These are phyloP conservation scores for Mentha longifolia DNA, from an alignment of 257 asterid genomes.

Conservation along the genomic window DNA sequence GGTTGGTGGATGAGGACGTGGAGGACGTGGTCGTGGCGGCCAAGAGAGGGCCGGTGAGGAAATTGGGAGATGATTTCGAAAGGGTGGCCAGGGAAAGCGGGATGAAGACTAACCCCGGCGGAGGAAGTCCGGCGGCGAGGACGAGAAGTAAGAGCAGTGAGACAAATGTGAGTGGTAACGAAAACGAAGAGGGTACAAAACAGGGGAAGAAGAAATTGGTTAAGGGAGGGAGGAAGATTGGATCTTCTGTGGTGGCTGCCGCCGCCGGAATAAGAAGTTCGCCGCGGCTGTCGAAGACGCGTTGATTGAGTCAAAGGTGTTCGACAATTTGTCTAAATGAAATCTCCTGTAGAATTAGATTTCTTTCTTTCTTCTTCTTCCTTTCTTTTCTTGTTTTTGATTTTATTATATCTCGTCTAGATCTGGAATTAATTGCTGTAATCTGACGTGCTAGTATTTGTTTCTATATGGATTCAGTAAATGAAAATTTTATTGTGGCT, in stretches of 20 bases:
- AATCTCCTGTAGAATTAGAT: constrained; percentile 5
- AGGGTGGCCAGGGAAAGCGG: constrained; percentile 65
- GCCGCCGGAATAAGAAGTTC: constrained; percentile 53
- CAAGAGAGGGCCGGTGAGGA: constrained; percentile 65
- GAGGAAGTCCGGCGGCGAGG: constrained; percentile 26
- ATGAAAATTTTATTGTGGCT: neutral
- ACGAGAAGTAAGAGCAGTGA: constrained; percentile 40
- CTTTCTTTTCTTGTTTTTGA: too few relatives aligned
- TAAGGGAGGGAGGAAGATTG: constrained; percentile 37
- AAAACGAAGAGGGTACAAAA: constrained; percentile 24
- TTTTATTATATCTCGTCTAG: neutral
- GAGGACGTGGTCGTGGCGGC: constrained; percentile 40
- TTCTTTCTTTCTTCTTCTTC: too few relatives aligned
- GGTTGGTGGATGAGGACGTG: constrained; percentile 53
- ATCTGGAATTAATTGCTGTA: constrained; percentile 1
- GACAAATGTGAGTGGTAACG: constrained; percentile 14
- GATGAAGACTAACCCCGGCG: constrained; percentile 12
- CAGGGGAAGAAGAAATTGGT: constrained; percentile 37
- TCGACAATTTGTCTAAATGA: constrained; percentile 36
- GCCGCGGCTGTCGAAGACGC: constrained; percentile 52
- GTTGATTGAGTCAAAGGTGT: constrained; percentile 31
- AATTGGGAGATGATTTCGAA: constrained; percentile 78
- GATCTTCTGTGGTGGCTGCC: constrained; percentile 33
- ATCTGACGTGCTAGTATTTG: constrained; percentile 1
- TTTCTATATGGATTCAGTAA: neutral